Evolutionary conservation across 2,329 filamentous ascomycete species (phyloP).

Genomic region (Dothidotthia symphoricarpi): DNA sequence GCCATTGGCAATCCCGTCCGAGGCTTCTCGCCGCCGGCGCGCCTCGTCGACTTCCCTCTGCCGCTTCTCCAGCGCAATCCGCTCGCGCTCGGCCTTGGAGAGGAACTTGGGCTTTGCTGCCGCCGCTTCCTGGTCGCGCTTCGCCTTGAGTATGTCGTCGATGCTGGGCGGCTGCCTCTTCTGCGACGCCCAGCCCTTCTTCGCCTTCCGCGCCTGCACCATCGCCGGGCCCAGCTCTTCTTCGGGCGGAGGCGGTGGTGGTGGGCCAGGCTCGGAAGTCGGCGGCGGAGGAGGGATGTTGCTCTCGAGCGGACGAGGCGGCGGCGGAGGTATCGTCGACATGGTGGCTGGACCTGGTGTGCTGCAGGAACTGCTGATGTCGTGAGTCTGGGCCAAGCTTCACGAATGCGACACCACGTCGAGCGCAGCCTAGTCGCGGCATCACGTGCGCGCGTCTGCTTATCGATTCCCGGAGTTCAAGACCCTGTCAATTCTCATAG

Average conservation of each 20-base stretch:
- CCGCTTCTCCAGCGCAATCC: slow-evolving; percentile 73
- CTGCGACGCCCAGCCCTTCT: slow-evolving; percentile 55
- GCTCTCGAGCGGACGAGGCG: slow-evolving; percentile 43
- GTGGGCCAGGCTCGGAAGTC: slow-evolving; percentile 5
- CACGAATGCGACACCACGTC: slow-evolving; percentile 12
- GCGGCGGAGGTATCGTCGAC: slow-evolving; percentile 7
- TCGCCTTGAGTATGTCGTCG: slow-evolving; percentile 80
- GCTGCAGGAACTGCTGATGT: too few relatives aligned
- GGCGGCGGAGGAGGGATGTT: slow-evolving; percentile 23
- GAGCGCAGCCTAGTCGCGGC: slow-evolving; percentile 16
- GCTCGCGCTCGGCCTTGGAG: slow-evolving; percentile 77
- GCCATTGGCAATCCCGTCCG: slow-evolving; percentile 7
- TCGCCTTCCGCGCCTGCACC: slow-evolving; percentile 45
- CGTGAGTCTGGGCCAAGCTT: slow-evolving; percentile 5
- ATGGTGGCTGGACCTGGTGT: too few relatives aligned
- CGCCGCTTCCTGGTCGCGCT: slow-evolving; percentile 80
- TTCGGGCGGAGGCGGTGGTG: slow-evolving; percentile 24
- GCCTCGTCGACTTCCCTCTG: slow-evolving; percentile 66
- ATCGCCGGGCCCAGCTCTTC: slow-evolving; percentile 29
- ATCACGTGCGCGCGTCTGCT: neutral
- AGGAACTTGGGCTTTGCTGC: slow-evolving; percentile 86
- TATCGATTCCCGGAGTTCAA: neutral
- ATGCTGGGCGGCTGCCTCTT: slow-evolving; percentile 66
- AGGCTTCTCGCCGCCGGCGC: slow-evolving; percentile 52
- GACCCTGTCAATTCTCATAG: too few relatives aligned